Percentiles rank a stretch among this genome's conserved stretches.
These are phyloP conservation scores for Tulasnella sp. DNA, from an alignment of 768 basidiomycete species.

Conservation along the genomic window DNA sequence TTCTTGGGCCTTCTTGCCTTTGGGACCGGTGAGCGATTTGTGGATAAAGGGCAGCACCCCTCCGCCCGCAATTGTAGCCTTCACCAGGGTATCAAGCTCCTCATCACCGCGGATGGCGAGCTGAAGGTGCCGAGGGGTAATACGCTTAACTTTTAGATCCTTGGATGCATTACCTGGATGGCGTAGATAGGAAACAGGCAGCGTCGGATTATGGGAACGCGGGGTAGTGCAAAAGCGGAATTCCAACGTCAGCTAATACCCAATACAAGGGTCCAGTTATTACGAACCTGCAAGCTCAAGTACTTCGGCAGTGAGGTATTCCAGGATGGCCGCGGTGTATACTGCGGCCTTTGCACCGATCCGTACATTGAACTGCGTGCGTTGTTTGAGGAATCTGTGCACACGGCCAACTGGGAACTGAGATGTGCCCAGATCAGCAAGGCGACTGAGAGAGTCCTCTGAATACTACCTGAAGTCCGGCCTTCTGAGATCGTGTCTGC, in stretches of 20 bases:
- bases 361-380: slow-evolving; percentile 89
- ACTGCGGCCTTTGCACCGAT: slow-evolving; percentile 98
- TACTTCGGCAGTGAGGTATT: slow-evolving; percentile 95
- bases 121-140: slow-evolving; percentile 93
- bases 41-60: slow-evolving; percentile 87
- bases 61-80: slow-evolving; percentile 89
- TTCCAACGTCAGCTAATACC: background rate
- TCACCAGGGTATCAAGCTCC: slow-evolving; percentile 91
- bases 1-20: background rate
- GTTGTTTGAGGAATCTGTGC: slow-evolving; percentile 88
- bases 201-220: background rate
- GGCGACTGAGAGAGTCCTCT: slow-evolving; percentile 5
- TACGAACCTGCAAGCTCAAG: slow-evolving; percentile 86
- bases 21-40: slow-evolving; percentile 60
- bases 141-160: slow-evolving; percentile 94
- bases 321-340: slow-evolving; percentile 91
- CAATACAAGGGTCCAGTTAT: background rate
- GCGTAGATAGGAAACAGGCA: background rate
- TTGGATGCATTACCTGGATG: slow-evolving; percentile 87
- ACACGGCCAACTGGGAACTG: slow-evolving; percentile 98
- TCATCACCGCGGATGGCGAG: slow-evolving; percentile 96
- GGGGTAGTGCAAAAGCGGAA: background rate
- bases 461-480: slow-evolving; percentile 71
- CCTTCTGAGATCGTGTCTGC: slow-evolving; percentile 60
- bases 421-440: slow-evolving; percentile 8